phyloP scores from a whole-genome alignment of 2,329 filamentous ascomycete genomes.

The Penicillium aurantiogriseum region DNA sequence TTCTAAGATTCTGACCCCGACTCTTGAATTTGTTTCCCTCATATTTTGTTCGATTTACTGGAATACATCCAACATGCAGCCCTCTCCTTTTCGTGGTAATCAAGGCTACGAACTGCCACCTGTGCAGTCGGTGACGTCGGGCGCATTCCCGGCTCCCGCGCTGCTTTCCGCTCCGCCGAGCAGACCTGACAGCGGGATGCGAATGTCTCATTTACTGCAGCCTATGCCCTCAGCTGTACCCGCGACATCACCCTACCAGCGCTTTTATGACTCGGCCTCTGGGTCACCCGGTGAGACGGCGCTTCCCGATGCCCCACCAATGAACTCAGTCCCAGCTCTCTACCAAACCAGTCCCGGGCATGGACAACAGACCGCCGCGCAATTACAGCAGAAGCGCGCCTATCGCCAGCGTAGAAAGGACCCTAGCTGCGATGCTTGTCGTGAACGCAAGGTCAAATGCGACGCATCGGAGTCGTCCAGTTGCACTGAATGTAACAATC shows the following conservation, averaged over 20 bases:
- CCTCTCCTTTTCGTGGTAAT: slow-evolving; percentile 33
- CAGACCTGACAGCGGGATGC: slow-evolving; percentile 40
- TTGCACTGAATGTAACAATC: slow-evolving; percentile 95
- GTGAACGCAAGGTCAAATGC: slow-evolving; percentile 79
- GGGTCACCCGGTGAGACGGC: slow-evolving; percentile 42
- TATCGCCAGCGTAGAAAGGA: slow-evolving; percentile 95
- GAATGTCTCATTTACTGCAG: slow-evolving; percentile 44
- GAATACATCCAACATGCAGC: slow-evolving; percentile 30
- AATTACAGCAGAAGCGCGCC: slow-evolving; percentile 78
- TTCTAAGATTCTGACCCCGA: not conserved
- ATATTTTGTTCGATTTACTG: not conserved
- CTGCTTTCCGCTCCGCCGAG: slow-evolving; percentile 40
- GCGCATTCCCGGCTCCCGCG: slow-evolving; percentile 30
- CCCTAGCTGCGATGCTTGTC: slow-evolving; percentile 94
- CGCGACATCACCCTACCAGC: slow-evolving; percentile 32
- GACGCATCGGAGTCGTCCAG: slow-evolving; percentile 95
- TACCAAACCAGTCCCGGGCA: slow-evolving; percentile 46
- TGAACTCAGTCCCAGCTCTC: slow-evolving; percentile 38
- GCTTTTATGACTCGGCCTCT: slow-evolving; percentile 42
- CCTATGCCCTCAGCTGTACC: slow-evolving; percentile 30
- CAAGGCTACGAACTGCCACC: slow-evolving; percentile 36
- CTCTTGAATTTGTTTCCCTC: not conserved
- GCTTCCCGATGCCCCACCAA: slow-evolving; percentile 34
- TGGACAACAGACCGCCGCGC: slow-evolving; percentile 56
- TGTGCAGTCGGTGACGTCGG: slow-evolving; percentile 37